Evolutionary conservation across 805 yeast species (phyloP).

Genomic region (Teunomyces lycoperdinae): DNA sequence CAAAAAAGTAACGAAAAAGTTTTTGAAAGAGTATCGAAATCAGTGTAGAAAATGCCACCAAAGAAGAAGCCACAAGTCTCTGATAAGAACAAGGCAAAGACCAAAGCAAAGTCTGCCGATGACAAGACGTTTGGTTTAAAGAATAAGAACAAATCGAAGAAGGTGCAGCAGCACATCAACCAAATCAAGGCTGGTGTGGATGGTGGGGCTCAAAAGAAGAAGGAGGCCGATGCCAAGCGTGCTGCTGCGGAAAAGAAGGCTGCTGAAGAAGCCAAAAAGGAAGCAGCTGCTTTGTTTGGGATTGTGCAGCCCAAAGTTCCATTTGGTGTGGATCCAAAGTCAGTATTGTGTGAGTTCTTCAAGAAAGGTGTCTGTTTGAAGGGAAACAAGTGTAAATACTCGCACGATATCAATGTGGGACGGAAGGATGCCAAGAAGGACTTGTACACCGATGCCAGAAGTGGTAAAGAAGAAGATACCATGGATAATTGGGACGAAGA

Average conservation of each 20-base stretch:
- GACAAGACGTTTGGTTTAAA: constrained; percentile 95
- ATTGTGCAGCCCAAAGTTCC: constrained; percentile 82
- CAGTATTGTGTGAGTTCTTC: constrained; percentile 86
- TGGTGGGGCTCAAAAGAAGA: constrained; percentile 56
- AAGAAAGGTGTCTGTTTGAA: constrained; percentile 83
- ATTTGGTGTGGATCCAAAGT: constrained; percentile 96
- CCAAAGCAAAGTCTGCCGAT: constrained; percentile 61
- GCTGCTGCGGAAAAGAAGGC: constrained; percentile 81
- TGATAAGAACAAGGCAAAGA: constrained; percentile 65
- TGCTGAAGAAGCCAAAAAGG: constrained; percentile 83
- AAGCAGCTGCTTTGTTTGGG: constrained; percentile 76
- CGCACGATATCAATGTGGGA: constrained; percentile 83
- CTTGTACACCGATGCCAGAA: constrained; percentile 85
- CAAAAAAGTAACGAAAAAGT: neutral
- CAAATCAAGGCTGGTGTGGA: constrained; percentile 43
- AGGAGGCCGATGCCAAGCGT: constrained; percentile 70
- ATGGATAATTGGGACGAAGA: constrained; percentile 98
- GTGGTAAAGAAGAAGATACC: constrained; percentile 70
- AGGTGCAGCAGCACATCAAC: constrained; percentile 58
- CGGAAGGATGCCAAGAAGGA: constrained; percentile 89
- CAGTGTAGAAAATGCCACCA: constrained; percentile 64
- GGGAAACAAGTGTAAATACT: constrained; percentile 85
- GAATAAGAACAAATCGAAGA: constrained; percentile 91
- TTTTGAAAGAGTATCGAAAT: neutral
- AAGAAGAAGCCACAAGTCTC: constrained; percentile 54